Conservation (phyloP, 148 eudicot species). For the Rhododendron ferrugineum region DNA sequence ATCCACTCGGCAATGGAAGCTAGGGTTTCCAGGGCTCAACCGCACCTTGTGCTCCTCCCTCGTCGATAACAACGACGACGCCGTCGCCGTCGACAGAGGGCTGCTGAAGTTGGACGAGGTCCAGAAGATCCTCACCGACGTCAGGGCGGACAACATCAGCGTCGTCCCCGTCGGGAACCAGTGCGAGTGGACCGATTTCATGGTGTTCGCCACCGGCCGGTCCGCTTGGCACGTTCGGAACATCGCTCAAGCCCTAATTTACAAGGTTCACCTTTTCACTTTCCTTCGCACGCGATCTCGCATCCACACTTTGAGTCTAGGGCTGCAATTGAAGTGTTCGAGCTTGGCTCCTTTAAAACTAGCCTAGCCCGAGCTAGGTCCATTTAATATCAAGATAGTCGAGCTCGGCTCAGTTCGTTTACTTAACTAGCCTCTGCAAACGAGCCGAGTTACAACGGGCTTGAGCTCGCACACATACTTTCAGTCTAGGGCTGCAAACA, state of each 20-base stretch:
- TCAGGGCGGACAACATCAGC: constrained; percentile 65
- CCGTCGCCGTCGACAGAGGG: constrained; percentile 12
- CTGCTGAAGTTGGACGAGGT: constrained; percentile 68
- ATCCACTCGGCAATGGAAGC: constrained; percentile 7
- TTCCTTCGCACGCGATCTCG: background rate
- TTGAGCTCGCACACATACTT: no score
- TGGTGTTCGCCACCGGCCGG: constrained; percentile 87
- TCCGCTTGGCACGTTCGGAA: constrained; percentile 92
- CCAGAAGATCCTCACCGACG: constrained; percentile 62
- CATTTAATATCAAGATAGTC: no score
- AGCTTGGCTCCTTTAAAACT: background rate
- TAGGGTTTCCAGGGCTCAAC: constrained; percentile 12
- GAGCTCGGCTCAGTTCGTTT: background rate
- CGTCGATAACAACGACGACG: constrained; percentile 9
- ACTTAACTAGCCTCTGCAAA: no score
- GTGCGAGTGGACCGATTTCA: constrained; percentile 70
- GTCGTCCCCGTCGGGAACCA: constrained; percentile 46
- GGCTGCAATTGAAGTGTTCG: background rate
- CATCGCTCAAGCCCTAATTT: constrained; percentile 77
- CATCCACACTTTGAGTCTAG: background rate
- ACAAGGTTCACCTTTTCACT: constrained; percentile 38
- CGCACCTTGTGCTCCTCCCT: constrained; percentile 15
- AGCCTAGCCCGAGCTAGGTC: background rate
- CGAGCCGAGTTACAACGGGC: no score
- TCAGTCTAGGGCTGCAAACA: no score